These are phyloP conservation scores for Curvularia sp. DNA, from an alignment of 2,329 filamentous ascomycete genomes.

Conservation along the genomic window DNA sequence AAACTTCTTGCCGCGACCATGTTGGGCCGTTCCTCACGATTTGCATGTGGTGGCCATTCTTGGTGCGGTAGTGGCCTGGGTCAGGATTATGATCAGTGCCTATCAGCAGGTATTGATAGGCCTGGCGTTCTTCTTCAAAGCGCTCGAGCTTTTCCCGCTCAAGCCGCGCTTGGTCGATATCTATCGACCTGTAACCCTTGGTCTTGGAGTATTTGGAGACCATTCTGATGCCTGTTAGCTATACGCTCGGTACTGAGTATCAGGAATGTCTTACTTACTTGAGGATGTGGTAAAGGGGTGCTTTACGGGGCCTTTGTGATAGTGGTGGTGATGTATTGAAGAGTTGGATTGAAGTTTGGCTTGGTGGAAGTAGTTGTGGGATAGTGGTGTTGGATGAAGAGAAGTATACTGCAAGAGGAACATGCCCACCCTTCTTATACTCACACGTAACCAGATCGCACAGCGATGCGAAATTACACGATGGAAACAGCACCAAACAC, in stretches of 20 bases:
- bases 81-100: neutral
- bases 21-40: neutral
- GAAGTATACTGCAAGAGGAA: neutral
- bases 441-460: neutral
- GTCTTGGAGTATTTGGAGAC: slow-evolving; percentile 5
- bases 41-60: neutral
- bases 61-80: slow-evolving; percentile 6
- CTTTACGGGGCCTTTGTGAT: neutral
- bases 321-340: neutral
- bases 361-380: neutral
- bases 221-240: slow-evolving; percentile 8
- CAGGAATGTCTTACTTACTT: neutral
- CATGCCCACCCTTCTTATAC: neutral
- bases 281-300: slow-evolving; percentile 1
- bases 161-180: neutral
- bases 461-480: neutral
- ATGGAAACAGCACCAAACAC: neutral
- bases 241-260: neutral
- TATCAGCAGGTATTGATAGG: neutral
- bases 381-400: neutral
- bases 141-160: neutral
- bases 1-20: neutral
- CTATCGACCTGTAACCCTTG: neutral
- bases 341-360: neutral
- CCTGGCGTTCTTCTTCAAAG: neutral